Conservation (phyloP, 768 basidiomycete genomes). For the Mycena galericulata region DNA sequence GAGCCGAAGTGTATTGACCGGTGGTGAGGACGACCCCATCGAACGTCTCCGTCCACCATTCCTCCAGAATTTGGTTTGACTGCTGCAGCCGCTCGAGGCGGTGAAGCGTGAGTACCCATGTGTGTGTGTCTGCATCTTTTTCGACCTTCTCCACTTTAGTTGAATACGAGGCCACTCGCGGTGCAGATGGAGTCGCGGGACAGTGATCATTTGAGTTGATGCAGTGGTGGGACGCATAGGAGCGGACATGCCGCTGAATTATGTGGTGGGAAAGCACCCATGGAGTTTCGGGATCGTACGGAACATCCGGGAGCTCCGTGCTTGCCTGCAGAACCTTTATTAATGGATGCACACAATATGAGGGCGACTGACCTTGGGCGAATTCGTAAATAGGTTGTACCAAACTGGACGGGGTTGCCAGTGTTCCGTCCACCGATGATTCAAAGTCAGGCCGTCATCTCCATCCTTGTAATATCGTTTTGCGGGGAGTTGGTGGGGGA, state of each 20-base stretch:
- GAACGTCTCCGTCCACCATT: constrained; percentile 31
- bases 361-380: constrained; percentile 6
- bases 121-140: constrained; percentile 7
- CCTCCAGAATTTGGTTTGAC: constrained; percentile 16
- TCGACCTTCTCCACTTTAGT: constrained; percentile 27
- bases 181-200: neutral
- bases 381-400: constrained; percentile 10
- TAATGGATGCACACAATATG: constrained; percentile 3
- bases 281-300: constrained; percentile 7
- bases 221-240: constrained; percentile 24
- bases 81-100: constrained; percentile 19
- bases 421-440: constrained; percentile 18
- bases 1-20: constrained; percentile 8
- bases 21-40: constrained; percentile 24
- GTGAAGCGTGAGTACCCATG: constrained; percentile 26
- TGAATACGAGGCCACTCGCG: constrained; percentile 18
- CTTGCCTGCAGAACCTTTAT: constrained; percentile 3
- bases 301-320: constrained; percentile 28
- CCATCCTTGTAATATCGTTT: constrained; percentile 17
- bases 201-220: constrained; percentile 26
- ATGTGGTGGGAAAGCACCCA: constrained; percentile 20
- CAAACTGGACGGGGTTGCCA: neutral
- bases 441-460: constrained; percentile 17
- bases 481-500: constrained; percentile 5
- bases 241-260: constrained; percentile 25